phyloP scores from a whole-genome alignment of 1,139 yeast species.

The Chernovozyma aurita region DNA sequence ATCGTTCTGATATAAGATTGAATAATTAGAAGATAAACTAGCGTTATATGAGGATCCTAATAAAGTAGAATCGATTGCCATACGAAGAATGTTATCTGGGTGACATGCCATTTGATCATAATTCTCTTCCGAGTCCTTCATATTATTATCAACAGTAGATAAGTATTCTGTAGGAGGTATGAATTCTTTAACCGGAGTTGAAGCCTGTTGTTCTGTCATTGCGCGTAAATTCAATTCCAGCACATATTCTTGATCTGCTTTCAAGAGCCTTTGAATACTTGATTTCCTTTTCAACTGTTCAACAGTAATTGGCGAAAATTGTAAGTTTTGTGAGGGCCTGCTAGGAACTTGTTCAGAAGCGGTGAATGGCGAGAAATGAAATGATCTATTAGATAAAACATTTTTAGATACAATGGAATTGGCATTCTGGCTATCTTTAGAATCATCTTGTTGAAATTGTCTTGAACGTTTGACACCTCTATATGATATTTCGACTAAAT shows the following conservation, averaged over 20 bases:
- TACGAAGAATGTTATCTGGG: constrained; percentile 43
- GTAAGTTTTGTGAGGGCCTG: constrained; percentile 11
- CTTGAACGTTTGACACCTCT: constrained; percentile 10
- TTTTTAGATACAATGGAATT: not conserved
- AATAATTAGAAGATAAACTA: constrained; percentile 31
- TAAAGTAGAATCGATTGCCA: constrained; percentile 49
- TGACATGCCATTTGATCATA: constrained; percentile 45
- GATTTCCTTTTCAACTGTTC: constrained; percentile 10
- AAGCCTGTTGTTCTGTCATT: constrained; percentile 1
- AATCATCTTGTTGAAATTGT: not conserved
- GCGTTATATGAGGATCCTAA: constrained; percentile 36
- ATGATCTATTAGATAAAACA: constrained; percentile 19
- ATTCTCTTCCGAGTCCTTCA: constrained; percentile 15
- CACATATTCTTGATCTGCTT: constrained; percentile 6
- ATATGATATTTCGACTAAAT: constrained; percentile 4
- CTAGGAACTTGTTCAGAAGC: constrained; percentile 15
- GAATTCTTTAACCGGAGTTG: constrained; percentile 5
- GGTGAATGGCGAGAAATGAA: constrained; percentile 29
- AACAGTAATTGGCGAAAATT: constrained; percentile 24
- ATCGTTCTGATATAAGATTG: constrained; percentile 32
- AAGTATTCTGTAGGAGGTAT: not conserved
- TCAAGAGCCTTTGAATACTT: constrained; percentile 10
- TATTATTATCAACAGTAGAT: constrained; percentile 1
- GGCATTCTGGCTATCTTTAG: no score
- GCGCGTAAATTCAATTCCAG: not conserved